These are phyloP conservation scores for Pichia terricola DNA, from an alignment of 1,139 yeast genomes.

Conservation along the genomic window DNA sequence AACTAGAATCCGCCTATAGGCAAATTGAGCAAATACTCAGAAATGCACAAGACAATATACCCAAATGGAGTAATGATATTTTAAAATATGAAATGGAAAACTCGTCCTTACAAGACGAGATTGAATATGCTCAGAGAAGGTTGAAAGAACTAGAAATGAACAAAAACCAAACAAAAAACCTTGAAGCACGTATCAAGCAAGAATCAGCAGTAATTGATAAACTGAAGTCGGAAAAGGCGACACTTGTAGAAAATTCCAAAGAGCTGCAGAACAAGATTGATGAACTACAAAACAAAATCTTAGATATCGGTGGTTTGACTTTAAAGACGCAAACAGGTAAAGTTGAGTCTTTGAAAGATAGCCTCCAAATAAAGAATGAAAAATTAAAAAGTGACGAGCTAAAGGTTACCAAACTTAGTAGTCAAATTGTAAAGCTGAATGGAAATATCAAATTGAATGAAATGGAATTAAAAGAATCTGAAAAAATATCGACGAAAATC, in stretches of 20 bases:
- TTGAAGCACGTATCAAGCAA: slow-evolving; percentile 8
- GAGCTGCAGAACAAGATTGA: slow-evolving; percentile 52
- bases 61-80: slow-evolving; percentile 58
- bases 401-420: slow-evolving; percentile 54
- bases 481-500: background rate
- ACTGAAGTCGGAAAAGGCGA: slow-evolving; percentile 32
- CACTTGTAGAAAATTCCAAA: slow-evolving; percentile 45
- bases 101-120: slow-evolving; percentile 36
- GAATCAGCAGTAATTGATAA: no score
- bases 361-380: slow-evolving; percentile 51
- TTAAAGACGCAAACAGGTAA: slow-evolving; percentile 72
- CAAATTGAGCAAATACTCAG: slow-evolving; percentile 54
- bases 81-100: slow-evolving; percentile 58
- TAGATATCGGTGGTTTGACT: slow-evolving; percentile 89
- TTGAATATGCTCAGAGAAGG: slow-evolving; percentile 18
- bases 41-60: slow-evolving; percentile 53
- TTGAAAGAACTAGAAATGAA: slow-evolving; percentile 7
- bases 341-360: slow-evolving; percentile 67
- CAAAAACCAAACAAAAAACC: slow-evolving; percentile 21
- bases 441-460: slow-evolving; percentile 1
- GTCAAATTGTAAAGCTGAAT: slow-evolving; percentile 34
- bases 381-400: slow-evolving; percentile 55
- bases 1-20: slow-evolving; percentile 42
- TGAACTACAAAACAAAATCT: slow-evolving; percentile 60
- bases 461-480: slow-evolving; percentile 1